Evolutionary conservation across 805 yeast genomes (phyloP).

Genomic region (Barnettozyma sucrosica): DNA sequence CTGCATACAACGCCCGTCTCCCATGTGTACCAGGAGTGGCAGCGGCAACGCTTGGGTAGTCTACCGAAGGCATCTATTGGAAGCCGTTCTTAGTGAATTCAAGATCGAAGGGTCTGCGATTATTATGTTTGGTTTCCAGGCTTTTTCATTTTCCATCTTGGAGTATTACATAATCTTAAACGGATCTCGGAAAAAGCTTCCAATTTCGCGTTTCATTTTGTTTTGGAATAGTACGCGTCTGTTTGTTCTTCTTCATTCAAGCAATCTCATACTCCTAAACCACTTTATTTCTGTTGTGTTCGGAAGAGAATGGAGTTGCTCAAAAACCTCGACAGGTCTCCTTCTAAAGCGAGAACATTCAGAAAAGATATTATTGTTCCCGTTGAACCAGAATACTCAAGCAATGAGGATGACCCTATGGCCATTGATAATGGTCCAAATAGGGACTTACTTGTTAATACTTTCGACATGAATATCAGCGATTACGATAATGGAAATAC

Average conservation of each 20-base stretch:
- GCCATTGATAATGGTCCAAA: background rate
- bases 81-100: background rate
- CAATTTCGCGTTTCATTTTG: background rate
- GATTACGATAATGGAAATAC: background rate
- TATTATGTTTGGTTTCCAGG: background rate
- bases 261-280: background rate
- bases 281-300: background rate
- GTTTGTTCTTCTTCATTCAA: background rate
- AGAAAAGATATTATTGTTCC: constrained; percentile 14
- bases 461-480: background rate
- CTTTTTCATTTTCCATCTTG: background rate
- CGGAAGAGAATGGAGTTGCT: constrained; percentile 18
- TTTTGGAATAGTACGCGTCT: background rate
- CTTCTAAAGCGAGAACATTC: constrained; percentile 17
- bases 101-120: background rate
- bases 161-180: background rate
- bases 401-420: constrained; percentile 1
- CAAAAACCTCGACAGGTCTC: constrained; percentile 15
- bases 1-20: constrained; percentile 3
- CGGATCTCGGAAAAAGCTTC: background rate
- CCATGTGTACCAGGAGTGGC: constrained; percentile 14
- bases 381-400: background rate
- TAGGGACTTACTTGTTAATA: background rate
- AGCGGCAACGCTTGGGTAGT: constrained; percentile 17
- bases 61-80: constrained; percentile 17